Base-by-base conservation (phyloP, 768 basidiomycete genomes). In the Suillus americanus region DNA sequence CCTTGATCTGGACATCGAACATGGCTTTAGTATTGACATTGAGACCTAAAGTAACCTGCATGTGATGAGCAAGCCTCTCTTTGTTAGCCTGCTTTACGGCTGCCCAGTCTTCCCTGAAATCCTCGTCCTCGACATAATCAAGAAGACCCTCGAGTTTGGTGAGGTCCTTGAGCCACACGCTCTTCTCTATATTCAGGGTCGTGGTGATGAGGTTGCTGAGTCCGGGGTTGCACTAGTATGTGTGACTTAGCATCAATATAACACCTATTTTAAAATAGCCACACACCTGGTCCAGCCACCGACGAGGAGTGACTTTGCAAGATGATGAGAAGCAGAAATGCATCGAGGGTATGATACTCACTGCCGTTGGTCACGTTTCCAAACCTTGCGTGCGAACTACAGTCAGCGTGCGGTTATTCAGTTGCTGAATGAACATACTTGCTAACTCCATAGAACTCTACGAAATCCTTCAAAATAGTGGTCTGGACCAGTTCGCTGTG, bases 361-460 rank as follows among this genome's bases (percentile, higher is more conserved):
- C 90, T 85, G 64, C 96, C 97, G 73, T 98, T 99, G 46, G 96
- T 98, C 57, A 98, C 94, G 73, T 97, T 95, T 30, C 85, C 84
- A 71, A 92, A 94, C 73, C 88, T 88, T 56, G 40, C 30, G 53
- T 61, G 64, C 10, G 41, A 28, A 59, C 38, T 18, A 18, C 71
- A 66, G 60, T 77, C 30, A 75, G 68, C 2, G 12, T 28, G 6
- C 5, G 40, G 1, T 2, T 9, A n/a, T 62, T 57, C 18, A 62
- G 25, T 6, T 23, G 16, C 37, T 2, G 20, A 25, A 43, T 40
- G 33, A 12, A 67, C 71, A 14, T 66, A 81, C 88, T 91, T 95
- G 89, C 90, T 90, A 65, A 86, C 73, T 3, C 97, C 97, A 71
- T 89, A 91, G 76, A 91, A 93, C 38, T 97, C 95, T 55, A 97